Evolutionary conservation across 331 rosid species (phyloP).

Genomic region (Malus hybrid): DNA sequence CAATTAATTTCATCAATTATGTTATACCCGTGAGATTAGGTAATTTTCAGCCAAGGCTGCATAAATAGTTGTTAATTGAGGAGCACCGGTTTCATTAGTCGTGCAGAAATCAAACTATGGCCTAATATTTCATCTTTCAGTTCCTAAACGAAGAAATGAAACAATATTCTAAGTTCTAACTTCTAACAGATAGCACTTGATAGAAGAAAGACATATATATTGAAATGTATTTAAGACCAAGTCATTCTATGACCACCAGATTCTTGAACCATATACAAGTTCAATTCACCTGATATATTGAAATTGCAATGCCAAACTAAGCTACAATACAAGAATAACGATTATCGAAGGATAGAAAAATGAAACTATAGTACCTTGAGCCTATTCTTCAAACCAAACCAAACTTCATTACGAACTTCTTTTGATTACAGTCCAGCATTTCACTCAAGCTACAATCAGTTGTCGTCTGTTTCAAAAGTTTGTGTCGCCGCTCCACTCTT

Average conservation of each 20-base stretch:
- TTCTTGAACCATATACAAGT: background rate
- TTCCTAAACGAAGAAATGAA: background rate
- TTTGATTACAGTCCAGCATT: slow-evolving; percentile 75
- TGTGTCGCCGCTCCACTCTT: slow-evolving; percentile 60
- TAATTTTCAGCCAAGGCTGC: background rate
- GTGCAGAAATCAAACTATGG: background rate
- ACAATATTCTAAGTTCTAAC: background rate
- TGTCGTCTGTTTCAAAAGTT: slow-evolving; percentile 43
- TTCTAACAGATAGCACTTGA: background rate
- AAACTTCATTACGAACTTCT: slow-evolving; percentile 64
- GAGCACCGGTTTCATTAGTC: too few relatives aligned
- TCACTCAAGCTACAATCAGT: slow-evolving; percentile 67
- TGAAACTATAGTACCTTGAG: slow-evolving; percentile 27
- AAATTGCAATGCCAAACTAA: background rate
- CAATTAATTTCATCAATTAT: background rate
- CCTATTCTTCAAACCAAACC: slow-evolving; percentile 46
- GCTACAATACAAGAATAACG: slow-evolving; percentile 1
- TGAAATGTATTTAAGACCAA: too few relatives aligned
- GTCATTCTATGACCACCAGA: too few relatives aligned
- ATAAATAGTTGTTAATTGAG: background rate
- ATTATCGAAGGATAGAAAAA: background rate
- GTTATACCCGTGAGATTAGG: background rate
- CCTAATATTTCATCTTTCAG: background rate
- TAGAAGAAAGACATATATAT: background rate
- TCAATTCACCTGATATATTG: background rate